These are phyloP conservation scores for Pythium insidiosum DNA, from an alignment of 352 stramenopile species.

Conservation along the genomic window DNA sequence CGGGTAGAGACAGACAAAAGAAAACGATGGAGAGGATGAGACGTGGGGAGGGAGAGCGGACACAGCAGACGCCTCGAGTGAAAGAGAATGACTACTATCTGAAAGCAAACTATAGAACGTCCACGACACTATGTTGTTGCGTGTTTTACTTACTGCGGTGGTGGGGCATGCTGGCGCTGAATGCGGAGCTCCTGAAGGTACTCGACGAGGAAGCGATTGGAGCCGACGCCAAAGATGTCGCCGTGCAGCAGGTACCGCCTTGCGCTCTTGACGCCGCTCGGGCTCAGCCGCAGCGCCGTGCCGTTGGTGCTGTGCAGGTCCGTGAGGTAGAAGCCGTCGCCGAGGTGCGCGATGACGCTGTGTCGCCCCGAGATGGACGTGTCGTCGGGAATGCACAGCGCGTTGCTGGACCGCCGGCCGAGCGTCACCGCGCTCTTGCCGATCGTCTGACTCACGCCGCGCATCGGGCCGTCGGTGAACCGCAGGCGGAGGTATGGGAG, in stretches of 20 bases:
- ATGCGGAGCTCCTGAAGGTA: conserved; percentile 56
- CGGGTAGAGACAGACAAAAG: too few relatives aligned
- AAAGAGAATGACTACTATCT: too few relatives aligned
- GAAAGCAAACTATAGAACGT: too few relatives aligned
- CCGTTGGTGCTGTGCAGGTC: conserved; percentile 80
- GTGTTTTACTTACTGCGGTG: too few relatives aligned
- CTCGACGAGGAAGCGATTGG: conserved; percentile 78
- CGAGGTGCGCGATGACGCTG: conserved; percentile 60
- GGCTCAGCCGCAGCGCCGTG: conserved; percentile 63
- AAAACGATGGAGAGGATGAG: too few relatives aligned
- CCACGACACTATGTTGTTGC: too few relatives aligned
- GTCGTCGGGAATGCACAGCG: conserved; percentile 77
- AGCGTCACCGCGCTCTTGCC: conserved; percentile 68
- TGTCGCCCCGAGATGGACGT: conserved; percentile 73
- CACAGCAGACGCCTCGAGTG: too few relatives aligned
- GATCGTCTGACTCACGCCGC: conserved; percentile 66
- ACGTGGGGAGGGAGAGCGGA: too few relatives aligned
- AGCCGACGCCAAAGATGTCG: conserved; percentile 79
- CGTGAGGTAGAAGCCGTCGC: conserved; percentile 80
- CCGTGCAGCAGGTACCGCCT: conserved; percentile 59
- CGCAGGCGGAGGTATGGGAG: conserved; percentile 67
- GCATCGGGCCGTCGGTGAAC: conserved; percentile 72
- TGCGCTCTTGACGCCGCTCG: conserved; percentile 46
- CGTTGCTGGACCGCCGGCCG: conserved; percentile 61
- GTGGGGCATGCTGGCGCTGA: conserved; percentile 8